Evolutionary conservation across 2,329 filamentous ascomycete species (phyloP).

Genomic region (Xylariaceae sp.): DNA sequence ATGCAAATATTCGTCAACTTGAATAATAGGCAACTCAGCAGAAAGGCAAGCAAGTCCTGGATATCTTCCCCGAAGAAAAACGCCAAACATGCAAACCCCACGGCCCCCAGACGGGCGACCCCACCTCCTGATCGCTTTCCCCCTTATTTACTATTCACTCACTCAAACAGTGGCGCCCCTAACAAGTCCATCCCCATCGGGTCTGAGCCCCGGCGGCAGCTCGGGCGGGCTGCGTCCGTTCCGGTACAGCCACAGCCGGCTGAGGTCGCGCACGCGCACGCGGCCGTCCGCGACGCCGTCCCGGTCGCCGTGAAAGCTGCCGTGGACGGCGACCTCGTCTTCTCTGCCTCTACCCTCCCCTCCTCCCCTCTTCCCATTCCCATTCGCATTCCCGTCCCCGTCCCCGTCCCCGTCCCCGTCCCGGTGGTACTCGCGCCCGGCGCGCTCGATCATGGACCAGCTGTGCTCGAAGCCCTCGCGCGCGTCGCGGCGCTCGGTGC

Average conservation of each 20-base stretch:
- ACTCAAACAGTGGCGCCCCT: constrained; percentile 26
- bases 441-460: constrained; percentile 32
- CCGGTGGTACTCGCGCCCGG: constrained; percentile 10
- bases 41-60: no score
- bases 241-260: constrained; percentile 54
- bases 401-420: no score
- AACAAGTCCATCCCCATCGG: constrained; percentile 28
- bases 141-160: no score
- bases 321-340: constrained; percentile 29
- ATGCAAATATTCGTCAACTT: no score
- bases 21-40: no score
- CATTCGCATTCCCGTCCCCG: no score
- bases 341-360: constrained; percentile 2
- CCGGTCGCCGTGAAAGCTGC: constrained; percentile 18
- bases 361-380: no score
- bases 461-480: constrained; percentile 41
- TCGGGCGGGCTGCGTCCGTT: constrained; percentile 49
- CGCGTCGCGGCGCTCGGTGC: constrained; percentile 34
- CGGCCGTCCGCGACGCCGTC: constrained; percentile 23
- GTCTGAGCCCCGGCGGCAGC: constrained; percentile 26
- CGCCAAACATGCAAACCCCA: no score
- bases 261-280: constrained; percentile 52
- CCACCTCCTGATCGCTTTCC: no score
- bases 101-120: no score
- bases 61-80: no score